Base-by-base conservation (phyloP, 2,329 filamentous ascomycete species). In the Beauveria scarabaeidicola region DNA sequence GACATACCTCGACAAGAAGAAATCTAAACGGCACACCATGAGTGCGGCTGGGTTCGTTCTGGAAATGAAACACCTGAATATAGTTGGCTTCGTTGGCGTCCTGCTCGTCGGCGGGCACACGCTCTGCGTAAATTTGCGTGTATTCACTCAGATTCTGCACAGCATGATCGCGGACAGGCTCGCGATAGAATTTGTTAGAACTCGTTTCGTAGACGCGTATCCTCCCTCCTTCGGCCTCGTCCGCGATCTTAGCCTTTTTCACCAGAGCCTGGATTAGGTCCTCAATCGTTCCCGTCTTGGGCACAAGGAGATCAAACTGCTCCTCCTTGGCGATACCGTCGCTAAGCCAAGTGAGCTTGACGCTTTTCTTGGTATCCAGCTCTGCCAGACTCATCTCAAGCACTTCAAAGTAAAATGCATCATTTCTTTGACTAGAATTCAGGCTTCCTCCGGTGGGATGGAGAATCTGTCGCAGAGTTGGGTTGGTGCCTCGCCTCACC, bases 301-400 rank as follows among this genome's bases (percentile, higher is more conserved):
- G 86, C 5, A 97, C 91, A 58, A 99, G 84, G 46, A 97, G 75
- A 65, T 97, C 92, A 63, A 85, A 83, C 1, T 80, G 78, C 67
- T 97, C 91, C 85, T 96, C 92, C 77, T 97, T 97, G 11, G 85
- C 85, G 63, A 97, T 88, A 47, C 94, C 94, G 63, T 99, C 94
- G 44, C 87, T 89, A 50, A 99, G 78, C 85, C 89, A 93, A 1
- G 81, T 89, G 52, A 99, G 76, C 72, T 90, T 93, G 63, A 97
- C 77, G 60, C 78, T 84, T 77, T 95, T 97, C 78, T 96, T 94
- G 60, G 90, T 94, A 69, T 99, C 94, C 47, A 96, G 80, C 72
- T 99, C 95, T 25, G 90, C 89, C 51, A 99, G 76, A 67, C 91
- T 96, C 78, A 97, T 96, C 63, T 99, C 94, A 44, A 99, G 77